Evolutionary conservation across 169 alveolate species (phyloP).

Genomic region (Cryptosporidium parvum): DNA sequence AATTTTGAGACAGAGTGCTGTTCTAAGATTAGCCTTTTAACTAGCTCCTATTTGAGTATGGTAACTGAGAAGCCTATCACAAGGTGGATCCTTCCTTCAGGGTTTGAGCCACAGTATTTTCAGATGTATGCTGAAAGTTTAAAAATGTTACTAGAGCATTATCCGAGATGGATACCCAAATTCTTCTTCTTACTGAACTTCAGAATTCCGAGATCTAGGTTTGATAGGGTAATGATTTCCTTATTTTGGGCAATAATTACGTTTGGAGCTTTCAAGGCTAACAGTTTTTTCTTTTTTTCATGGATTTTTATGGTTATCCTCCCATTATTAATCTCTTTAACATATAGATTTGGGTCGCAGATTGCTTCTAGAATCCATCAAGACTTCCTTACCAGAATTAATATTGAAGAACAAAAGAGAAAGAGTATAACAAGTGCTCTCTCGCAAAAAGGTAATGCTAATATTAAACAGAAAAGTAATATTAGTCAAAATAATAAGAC

Average conservation of each 20-base stretch:
- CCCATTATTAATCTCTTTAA: conserved; percentile 25
- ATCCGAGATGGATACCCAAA: conserved; percentile 72
- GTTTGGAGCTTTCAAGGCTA: not conserved
- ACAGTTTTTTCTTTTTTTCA: conserved; percentile 14
- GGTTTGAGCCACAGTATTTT: conserved; percentile 71
- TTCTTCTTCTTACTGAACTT: conserved; percentile 37
- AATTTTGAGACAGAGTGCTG: conserved; percentile 21
- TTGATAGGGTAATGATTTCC: conserved; percentile 22
- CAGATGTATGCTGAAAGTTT: conserved; percentile 67
- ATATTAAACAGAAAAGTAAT: conserved; percentile 1
- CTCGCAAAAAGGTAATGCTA: not conserved
- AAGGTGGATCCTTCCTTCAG: conserved; percentile 59
- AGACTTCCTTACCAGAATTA: conserved; percentile 48
- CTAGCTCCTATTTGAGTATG: conserved; percentile 8
- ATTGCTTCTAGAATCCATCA: conserved; percentile 48
- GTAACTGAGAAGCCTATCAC: conserved; percentile 29
- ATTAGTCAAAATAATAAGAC: conserved; percentile 1
- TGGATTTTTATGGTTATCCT: conserved; percentile 10
- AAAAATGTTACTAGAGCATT: conserved; percentile 52
- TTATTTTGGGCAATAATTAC: conserved; percentile 32
- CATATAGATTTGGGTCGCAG: conserved; percentile 69
- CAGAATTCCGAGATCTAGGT: conserved; percentile 66
- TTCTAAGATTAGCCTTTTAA: conserved; percentile 7
- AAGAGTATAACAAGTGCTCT: conserved; percentile 12
- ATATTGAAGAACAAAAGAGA: conserved; percentile 27